Percentiles rank a stretch among this genome's conserved stretches.
Conservation (phyloP, 2,329 filamentous ascomycete species). For the Aspergillus amoenus region DNA sequence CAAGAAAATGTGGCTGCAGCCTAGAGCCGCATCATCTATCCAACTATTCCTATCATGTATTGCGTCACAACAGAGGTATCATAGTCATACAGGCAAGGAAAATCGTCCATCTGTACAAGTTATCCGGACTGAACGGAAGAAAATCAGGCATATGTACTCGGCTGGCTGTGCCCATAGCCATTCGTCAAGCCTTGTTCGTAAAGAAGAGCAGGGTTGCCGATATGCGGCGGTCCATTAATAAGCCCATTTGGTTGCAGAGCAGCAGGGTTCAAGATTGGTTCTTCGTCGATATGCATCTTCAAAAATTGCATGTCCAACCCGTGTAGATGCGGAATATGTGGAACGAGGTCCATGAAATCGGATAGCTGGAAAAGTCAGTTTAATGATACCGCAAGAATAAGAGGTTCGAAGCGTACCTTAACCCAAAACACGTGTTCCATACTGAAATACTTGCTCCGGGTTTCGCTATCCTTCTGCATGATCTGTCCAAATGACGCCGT, state of each 20-base stretch:
- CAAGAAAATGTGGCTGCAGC: background rate
- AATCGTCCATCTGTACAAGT: conserved; percentile 32
- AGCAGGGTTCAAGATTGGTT: conserved; percentile 26
- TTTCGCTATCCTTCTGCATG: conserved; percentile 43
- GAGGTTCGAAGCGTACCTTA: conserved; percentile 35
- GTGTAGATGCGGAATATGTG: conserved; percentile 48
- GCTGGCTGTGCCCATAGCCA: conserved; percentile 35
- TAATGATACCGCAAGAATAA: background rate
- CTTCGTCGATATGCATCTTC: conserved; percentile 43
- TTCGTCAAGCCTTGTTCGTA: conserved; percentile 34
- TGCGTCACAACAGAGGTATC: conserved; percentile 40
- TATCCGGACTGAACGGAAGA: conserved; percentile 19
- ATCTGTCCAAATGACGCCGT: conserved; percentile 40
- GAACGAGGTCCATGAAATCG: conserved; percentile 51
- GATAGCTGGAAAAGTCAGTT: conserved; percentile 37
- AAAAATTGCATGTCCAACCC: conserved; percentile 40
- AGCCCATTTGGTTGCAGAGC: conserved; percentile 32
- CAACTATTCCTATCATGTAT: conserved; percentile 20
- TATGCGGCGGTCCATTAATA: conserved; percentile 20
- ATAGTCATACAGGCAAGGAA: conserved; percentile 42
- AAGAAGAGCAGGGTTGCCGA: conserved; percentile 19
- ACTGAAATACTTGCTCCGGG: conserved; percentile 47
- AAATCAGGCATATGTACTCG: conserved; percentile 43
- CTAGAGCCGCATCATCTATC: conserved; percentile 8
- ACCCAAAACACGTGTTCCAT: conserved; percentile 55